Conservation (phyloP, 2,329 filamentous ascomycete genomes). For the Teratosphaeria nubilosa region DNA sequence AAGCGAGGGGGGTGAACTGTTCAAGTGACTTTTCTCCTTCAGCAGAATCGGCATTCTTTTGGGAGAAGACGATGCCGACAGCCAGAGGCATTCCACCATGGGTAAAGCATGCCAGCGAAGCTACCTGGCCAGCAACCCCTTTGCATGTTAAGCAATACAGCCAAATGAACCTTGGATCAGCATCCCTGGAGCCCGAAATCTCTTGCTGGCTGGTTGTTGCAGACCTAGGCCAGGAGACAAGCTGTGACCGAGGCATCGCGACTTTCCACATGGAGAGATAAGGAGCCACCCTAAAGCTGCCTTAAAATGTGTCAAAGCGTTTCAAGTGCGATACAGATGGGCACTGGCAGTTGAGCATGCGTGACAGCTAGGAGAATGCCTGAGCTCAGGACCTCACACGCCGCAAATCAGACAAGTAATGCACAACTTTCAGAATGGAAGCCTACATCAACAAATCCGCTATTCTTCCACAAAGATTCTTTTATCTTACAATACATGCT, state of each 20-base stretch:
- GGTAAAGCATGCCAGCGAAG: not conserved
- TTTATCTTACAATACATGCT: not conserved
- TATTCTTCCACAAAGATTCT: not conserved
- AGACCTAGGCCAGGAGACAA: not conserved
- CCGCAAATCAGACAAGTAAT: not conserved
- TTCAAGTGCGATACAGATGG: not conserved
- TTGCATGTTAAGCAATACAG: no score
- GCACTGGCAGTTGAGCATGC: not conserved
- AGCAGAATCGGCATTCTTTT: not conserved
- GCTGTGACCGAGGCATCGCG: no score
- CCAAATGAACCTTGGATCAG: no score
- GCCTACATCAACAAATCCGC: no score
- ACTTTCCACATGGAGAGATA: no score
- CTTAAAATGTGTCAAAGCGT: not conserved
- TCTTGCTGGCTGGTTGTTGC: not conserved
- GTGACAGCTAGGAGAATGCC: not conserved
- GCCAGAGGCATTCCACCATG: not conserved
- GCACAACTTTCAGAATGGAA: not conserved
- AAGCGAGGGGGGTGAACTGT: slow-evolving; percentile 29
- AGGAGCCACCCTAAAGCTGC: no score
- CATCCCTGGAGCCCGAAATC: not conserved
- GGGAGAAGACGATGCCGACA: not conserved
- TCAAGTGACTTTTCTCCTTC: not conserved
- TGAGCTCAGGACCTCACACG: not conserved
- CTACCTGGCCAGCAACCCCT: not conserved